Evolutionary conservation across 305 asterid genomes (phyloP).

Genomic region (Coffea humblotiana): DNA sequence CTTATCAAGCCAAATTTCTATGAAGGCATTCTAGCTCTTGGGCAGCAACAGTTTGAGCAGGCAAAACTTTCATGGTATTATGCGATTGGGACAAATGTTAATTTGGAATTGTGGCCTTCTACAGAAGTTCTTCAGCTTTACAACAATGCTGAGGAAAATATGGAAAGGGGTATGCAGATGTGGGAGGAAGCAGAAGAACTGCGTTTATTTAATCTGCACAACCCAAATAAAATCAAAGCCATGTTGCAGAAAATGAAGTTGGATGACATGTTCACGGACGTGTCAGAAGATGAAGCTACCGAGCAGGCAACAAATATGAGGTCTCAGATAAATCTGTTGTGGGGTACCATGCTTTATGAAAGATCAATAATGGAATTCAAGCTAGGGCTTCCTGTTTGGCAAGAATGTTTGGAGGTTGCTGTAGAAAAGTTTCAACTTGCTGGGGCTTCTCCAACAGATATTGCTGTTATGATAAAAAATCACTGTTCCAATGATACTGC

Average conservation of each 20-base stretch:
- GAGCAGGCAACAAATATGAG: conserved; percentile 62
- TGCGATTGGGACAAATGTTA: conserved; percentile 51
- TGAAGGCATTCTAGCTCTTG: conserved; percentile 75
- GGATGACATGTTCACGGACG: conserved; percentile 40
- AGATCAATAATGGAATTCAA: conserved; percentile 88
- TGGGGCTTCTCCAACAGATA: conserved; percentile 88
- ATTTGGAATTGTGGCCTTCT: conserved; percentile 66
- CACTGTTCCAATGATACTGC: conserved; percentile 71
- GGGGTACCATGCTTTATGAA: conserved; percentile 93
- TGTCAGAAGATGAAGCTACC: conserved; percentile 61
- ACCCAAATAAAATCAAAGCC: conserved; percentile 33
- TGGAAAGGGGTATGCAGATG: conserved; percentile 83
- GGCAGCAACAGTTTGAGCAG: conserved; percentile 81
- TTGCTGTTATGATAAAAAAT: conserved; percentile 82
- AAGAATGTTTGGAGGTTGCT: conserved; percentile 82
- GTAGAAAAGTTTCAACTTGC: conserved; percentile 85
- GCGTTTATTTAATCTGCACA: conserved; percentile 38
- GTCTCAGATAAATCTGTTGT: conserved; percentile 70
- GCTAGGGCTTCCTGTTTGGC: conserved; percentile 80
- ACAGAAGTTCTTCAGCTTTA: conserved; percentile 65
- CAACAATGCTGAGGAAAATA: conserved; percentile 75
- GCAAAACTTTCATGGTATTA: conserved; percentile 89
- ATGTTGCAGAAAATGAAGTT: conserved; percentile 50
- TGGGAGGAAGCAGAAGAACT: conserved; percentile 70
- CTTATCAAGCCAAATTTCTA: conserved; percentile 64